Evolutionary conservation across 805 yeast species (phyloP).

Genomic region (Kuraishia ogatae): DNA sequence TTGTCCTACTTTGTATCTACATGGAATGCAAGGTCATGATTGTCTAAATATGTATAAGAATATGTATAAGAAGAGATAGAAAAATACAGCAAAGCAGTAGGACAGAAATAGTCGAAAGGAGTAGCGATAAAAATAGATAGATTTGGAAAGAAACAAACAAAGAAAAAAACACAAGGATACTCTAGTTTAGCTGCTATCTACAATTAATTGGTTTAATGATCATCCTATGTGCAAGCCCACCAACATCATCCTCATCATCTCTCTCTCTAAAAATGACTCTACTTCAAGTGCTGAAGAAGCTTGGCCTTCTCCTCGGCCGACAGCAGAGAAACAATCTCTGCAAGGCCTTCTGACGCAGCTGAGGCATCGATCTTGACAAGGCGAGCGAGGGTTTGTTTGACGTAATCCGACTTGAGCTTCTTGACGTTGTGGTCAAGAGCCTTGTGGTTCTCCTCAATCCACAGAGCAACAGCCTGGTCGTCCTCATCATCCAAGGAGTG

Average conservation of each 20-base stretch:
- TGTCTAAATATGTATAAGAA: background rate
- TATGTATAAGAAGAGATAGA: background rate
- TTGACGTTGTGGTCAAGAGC: slow-evolving; percentile 51
- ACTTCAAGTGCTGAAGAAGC: slow-evolving; percentile 21
- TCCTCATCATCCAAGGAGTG: slow-evolving; percentile 55
- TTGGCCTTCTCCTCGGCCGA: slow-evolving; percentile 47
- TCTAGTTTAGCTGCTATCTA: background rate
- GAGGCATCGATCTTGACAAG: slow-evolving; percentile 45
- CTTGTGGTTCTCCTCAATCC: slow-evolving; percentile 76
- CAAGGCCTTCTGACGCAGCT: slow-evolving; percentile 45
- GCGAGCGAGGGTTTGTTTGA: slow-evolving; percentile 56
- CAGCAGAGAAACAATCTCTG: slow-evolving; percentile 43
- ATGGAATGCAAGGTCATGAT: no score
- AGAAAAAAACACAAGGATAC: background rate
- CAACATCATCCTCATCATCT: background rate
- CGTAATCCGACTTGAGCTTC: slow-evolving; percentile 56
- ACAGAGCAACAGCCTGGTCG: slow-evolving; percentile 72
- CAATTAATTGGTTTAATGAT: background rate
- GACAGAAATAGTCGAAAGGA: background rate
- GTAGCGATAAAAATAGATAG: background rate
- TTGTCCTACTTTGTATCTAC: no score
- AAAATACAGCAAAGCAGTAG: background rate
- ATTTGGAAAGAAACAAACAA: background rate
- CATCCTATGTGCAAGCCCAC: background rate
- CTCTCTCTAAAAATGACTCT: background rate